Percentiles rank a stretch among this genome's conserved stretches.
phyloP scores from a whole-genome alignment of 257 asterid genomes.

The Apocynum venetum region DNA sequence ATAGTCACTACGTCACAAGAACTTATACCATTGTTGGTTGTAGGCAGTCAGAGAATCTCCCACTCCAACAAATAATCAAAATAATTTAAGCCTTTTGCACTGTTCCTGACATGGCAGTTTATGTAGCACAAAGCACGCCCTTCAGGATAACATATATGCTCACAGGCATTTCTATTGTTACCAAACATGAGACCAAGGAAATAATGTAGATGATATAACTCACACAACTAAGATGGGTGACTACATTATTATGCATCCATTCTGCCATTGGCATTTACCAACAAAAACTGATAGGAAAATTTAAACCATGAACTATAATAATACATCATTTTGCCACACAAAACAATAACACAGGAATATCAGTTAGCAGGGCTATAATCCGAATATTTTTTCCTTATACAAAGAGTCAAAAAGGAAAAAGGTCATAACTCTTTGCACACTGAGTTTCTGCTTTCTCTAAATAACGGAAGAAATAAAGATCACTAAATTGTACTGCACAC shows the following conservation, averaged over 20 bases:
- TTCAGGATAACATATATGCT: background rate
- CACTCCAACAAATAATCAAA: background rate
- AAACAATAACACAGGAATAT: background rate
- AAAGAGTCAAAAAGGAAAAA: background rate
- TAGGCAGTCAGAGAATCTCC: background rate
- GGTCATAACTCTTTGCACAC: background rate
- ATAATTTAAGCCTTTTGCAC: too few species aligned
- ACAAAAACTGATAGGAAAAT: background rate
- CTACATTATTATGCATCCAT: background rate
- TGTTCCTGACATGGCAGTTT: background rate
- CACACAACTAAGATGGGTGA: background rate
- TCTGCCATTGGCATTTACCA: background rate
- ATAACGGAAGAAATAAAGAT: background rate
- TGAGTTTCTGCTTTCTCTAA: background rate
- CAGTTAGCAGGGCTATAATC: background rate
- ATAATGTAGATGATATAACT: background rate
- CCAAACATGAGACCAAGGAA: background rate
- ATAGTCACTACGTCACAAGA: background rate
- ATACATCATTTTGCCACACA: background rate
- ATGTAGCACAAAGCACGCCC: background rate
- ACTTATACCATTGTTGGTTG: background rate
- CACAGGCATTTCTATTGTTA: background rate
- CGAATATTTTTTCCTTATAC: too few species aligned
- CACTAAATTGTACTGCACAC: background rate
- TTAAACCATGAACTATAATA: background rate